Percentiles rank a stretch among this genome's conserved stretches.
Conservation (phyloP, 163 green algal species). For the Picocystis sp. region DNA sequence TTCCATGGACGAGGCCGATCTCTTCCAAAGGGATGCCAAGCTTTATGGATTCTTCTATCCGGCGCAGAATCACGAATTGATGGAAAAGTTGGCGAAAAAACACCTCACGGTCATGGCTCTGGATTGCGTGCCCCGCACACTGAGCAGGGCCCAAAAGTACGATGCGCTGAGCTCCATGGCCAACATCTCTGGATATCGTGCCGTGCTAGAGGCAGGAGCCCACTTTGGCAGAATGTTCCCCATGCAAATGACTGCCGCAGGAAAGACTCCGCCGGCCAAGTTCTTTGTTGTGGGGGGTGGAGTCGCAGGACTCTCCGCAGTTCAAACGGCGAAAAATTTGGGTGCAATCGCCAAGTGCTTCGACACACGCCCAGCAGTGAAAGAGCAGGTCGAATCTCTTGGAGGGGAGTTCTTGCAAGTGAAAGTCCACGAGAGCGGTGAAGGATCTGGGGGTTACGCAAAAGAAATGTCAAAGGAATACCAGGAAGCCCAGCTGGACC, state of each 20-base stretch:
- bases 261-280: constrained; percentile 14
- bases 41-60: constrained; percentile 48
- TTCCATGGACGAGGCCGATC: constrained; percentile 31
- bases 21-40: constrained; percentile 38
- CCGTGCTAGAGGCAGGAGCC: constrained; percentile 9
- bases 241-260: constrained; percentile 3
- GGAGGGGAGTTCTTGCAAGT: constrained; percentile 84
- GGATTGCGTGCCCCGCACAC: constrained; percentile 75
- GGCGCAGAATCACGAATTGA: constrained; percentile 55
- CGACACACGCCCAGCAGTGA: constrained; percentile 46
- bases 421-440: constrained; percentile 49
- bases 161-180: constrained; percentile 76
- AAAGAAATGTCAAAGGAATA: constrained; percentile 84
- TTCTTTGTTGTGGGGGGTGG: constrained; percentile 39
- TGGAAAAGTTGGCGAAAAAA: constrained; percentile 43
- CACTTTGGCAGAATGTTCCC: neutral
- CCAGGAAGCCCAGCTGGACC: constrained; percentile 54
- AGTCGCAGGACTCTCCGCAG: constrained; percentile 70
- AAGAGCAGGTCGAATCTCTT: constrained; percentile 50
- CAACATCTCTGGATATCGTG: constrained; percentile 72
- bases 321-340: constrained; percentile 58
- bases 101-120: constrained; percentile 60
- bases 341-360: constrained; percentile 74
- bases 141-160: constrained; percentile 72
- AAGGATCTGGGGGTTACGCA: constrained; percentile 46